Base-by-base conservation (phyloP, 441 rosid genomes). In the Raphanus hybrid region DNA sequence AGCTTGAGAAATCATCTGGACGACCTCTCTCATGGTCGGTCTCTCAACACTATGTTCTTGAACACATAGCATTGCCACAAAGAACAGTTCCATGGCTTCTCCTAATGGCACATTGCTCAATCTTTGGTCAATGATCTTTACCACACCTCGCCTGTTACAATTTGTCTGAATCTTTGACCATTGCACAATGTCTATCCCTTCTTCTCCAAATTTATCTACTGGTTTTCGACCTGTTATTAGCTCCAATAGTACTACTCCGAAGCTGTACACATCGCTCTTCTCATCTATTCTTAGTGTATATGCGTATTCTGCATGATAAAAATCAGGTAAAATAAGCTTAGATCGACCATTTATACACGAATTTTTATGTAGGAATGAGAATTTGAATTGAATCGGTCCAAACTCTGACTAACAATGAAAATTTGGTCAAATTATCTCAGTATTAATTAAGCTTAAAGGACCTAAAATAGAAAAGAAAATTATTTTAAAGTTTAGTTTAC, bases 241-340 rank as follows among this genome's bases (percentile, higher is more conserved):
- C 82, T 94, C 97, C 58, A 92, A 54, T 0, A 94, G 70, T 18
- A 94, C 97, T 11, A 94, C 97, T 5, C 98, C 96, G 0, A 92
- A 94, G 62, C 98, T 94, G 74, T 94, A 94, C 6, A 94, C 98
- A 7, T 94, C 98, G 18, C 97, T 94, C 86, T 94, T 94, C 76
- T 94, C 92, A 2, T 94, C 97, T 62, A 94, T 92, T 72, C 86
- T 89, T 61, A 91, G 65, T 3, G 97, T 92, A 80, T 92, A 94
- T 1, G 97, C 98, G 23, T 92, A 94, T 59, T 94, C 98, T 94
- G 84, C 64, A 7, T 54, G 15, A 4, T 29, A 50, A 1, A 52
- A 16, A 23, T 4, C 5, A 1, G 5, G 12, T 18, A 15, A 52
- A 52, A 37, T 39, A 45, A 2, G 1, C 27, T 76, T 6, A 45